A percentile compares a stretch with the other conserved stretches of the same genome.
Conservation (phyloP, 2,329 filamentous ascomycete genomes). For the Cryphonectria japonica region DNA sequence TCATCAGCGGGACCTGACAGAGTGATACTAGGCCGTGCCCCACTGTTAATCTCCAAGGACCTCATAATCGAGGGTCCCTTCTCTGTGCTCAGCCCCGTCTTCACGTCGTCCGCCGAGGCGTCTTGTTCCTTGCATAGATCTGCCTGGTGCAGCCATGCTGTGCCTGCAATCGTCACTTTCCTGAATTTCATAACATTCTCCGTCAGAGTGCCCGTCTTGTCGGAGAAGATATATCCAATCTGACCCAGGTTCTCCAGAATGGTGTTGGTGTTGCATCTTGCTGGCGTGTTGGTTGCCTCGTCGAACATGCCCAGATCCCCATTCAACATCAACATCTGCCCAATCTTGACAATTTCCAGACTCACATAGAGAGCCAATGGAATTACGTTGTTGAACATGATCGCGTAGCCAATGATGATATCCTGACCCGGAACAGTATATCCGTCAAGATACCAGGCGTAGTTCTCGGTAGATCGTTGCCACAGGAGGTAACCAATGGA, state of each 20-base stretch:
- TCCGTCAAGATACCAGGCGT: constrained; percentile 75
- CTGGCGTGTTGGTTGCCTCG: constrained; percentile 78
- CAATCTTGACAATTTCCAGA: constrained; percentile 84
- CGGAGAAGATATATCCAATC: constrained; percentile 87
- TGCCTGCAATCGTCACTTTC: constrained; percentile 87
- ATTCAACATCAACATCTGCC: constrained; percentile 77
- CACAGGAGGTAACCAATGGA: constrained; percentile 83
- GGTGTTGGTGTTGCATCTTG: constrained; percentile 88
- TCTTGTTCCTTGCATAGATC: constrained; percentile 58
- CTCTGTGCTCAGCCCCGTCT: constrained; percentile 29
- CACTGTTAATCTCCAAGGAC: constrained; percentile 22
- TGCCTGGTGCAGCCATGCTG: constrained; percentile 83
- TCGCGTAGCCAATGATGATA: constrained; percentile 86
- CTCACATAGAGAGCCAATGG: constrained; percentile 90
- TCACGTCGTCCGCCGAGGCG: not conserved
- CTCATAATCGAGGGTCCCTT: constrained; percentile 36
- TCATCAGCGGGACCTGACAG: constrained; percentile 30
- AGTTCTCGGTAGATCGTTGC: constrained; percentile 66
- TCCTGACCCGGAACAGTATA: constrained; percentile 76
- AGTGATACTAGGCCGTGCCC: constrained; percentile 12
- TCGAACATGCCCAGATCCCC: constrained; percentile 91
- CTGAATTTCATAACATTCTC: constrained; percentile 96
- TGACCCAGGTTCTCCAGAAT: constrained; percentile 94
- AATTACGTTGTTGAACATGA: constrained; percentile 97
- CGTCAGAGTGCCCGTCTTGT: constrained; percentile 93